These are phyloP conservation scores for Cephaloascus albidus DNA, from an alignment of 805 yeast species.

Conservation along the genomic window DNA sequence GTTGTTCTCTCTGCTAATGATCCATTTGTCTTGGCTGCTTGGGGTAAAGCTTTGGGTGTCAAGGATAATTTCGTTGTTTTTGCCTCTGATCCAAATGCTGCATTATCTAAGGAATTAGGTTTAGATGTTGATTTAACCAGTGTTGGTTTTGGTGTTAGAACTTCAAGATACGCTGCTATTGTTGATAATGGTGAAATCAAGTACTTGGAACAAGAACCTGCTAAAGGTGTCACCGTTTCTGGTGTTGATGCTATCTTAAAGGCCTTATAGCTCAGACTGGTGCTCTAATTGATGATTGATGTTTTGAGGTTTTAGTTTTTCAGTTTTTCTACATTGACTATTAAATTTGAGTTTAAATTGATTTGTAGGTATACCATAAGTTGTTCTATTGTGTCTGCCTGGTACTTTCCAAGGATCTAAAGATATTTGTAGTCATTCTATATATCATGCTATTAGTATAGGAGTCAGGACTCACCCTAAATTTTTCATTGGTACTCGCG, in stretches of 20 bases:
- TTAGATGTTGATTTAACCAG: conserved; percentile 44
- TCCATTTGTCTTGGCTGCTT: conserved; percentile 62
- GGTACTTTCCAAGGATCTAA: too few relatives aligned
- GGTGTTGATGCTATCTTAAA: conserved; percentile 31
- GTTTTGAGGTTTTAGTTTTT: too few relatives aligned
- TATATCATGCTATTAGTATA: too few relatives aligned
- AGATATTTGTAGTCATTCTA: too few relatives aligned
- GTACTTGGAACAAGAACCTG: conserved; percentile 32
- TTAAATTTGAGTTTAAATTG: too few relatives aligned
- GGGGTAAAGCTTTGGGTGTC: conserved; percentile 48
- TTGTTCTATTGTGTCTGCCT: too few relatives aligned
- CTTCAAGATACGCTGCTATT: conserved; percentile 65
- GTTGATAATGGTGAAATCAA: conserved; percentile 39
- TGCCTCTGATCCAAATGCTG: conserved; percentile 58
- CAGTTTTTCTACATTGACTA: too few relatives aligned
- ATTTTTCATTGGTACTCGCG: too few relatives aligned
- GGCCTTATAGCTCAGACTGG: conserved; percentile 1
- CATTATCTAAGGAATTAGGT: conserved; percentile 52
- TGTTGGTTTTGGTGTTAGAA: conserved; percentile 47
- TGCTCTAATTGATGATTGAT: too few relatives aligned
- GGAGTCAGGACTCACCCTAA: too few relatives aligned
- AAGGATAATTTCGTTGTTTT: conserved; percentile 34
- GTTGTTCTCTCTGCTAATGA: conserved; percentile 61
- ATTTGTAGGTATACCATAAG: too few relatives aligned
- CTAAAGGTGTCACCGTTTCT: conserved; percentile 32